Percentiles rank a stretch among this genome's conserved stretches.
Evolutionary conservation across 441 rosid genomes (phyloP).

Genomic region (Raphanus hybrid): DNA sequence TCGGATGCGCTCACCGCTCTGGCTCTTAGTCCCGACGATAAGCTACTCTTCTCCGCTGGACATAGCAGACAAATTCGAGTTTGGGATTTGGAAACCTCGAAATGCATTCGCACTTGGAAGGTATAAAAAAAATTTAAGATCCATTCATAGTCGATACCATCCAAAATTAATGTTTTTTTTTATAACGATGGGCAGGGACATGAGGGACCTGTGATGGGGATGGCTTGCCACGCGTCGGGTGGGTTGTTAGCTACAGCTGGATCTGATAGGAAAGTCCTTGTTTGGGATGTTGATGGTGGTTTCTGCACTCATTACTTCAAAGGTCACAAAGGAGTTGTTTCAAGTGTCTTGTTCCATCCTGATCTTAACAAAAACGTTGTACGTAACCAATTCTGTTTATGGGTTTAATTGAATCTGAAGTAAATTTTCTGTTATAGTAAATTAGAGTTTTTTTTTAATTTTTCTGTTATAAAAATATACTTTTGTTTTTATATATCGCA

Average conservation of each 20-base stretch:
- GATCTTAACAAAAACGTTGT: conserved; percentile 66
- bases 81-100: conserved; percentile 81
- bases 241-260: conserved; percentile 96
- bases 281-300: conserved; percentile 89
- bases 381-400: conserved; percentile 36
- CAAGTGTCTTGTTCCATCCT: conserved; percentile 81
- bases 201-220: conserved; percentile 89
- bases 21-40: conserved; percentile 80
- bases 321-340: conserved; percentile 91
- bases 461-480: neutral
- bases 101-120: conserved; percentile 92
- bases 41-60: conserved; percentile 82
- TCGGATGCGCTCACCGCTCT: conserved; percentile 75
- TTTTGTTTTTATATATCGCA: conserved; percentile 1
- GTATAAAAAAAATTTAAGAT: conserved; percentile 25
- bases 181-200: conserved; percentile 65
- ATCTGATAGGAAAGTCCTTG: conserved; percentile 94
- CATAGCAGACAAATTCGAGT: conserved; percentile 89
- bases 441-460: no score
- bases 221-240: conserved; percentile 93
- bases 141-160: no score
- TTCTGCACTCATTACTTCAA: conserved; percentile 85
- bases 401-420: no score
- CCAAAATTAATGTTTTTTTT: neutral
- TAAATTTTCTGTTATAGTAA: neutral